phyloP scores from a whole-genome alignment of 176 grass and related monocot genomes.

The Ananas comosus region DNA sequence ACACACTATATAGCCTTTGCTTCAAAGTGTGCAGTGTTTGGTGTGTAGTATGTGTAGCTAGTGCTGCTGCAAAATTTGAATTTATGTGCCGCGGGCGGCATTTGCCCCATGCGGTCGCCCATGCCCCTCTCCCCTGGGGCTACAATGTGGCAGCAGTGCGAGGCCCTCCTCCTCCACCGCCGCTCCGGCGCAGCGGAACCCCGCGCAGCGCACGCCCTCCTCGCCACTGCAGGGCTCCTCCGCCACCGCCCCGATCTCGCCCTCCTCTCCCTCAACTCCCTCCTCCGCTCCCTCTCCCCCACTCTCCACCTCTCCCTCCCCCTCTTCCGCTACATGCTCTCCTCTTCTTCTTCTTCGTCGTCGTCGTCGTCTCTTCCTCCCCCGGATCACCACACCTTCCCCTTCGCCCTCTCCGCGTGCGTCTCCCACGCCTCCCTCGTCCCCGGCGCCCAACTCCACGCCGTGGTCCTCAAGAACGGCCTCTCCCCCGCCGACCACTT shows the following conservation, averaged over 20 bases:
- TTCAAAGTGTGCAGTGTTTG: no score
- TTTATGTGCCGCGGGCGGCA: no score
- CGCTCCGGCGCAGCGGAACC: constrained; percentile 16
- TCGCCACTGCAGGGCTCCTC: constrained; percentile 40
- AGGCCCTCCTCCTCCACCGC: constrained; percentile 39
- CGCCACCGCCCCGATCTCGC: constrained; percentile 31
- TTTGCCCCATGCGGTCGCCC: no score
- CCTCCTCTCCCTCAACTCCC: constrained; percentile 50
- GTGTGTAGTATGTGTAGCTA: no score
- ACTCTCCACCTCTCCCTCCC: constrained; percentile 41
- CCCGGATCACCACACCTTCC: constrained; percentile 74
- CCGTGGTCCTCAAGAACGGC: constrained; percentile 44
- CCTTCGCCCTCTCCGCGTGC: constrained; percentile 64
- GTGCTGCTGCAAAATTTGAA: no score
- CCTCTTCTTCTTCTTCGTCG: background rate
- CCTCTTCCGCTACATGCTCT: constrained; percentile 52
- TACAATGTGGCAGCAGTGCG: background rate
- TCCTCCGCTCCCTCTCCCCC: constrained; percentile 35
- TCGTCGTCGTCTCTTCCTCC: constrained; percentile 25
- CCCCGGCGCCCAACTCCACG: constrained; percentile 47
- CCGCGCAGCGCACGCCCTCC: constrained; percentile 27
- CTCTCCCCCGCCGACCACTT: constrained; percentile 62
- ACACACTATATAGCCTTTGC: no score
- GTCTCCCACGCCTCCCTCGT: constrained; percentile 8
- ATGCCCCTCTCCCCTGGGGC: background rate